Conservation (phyloP, 495 filamentous ascomycete species). For the Cryomyces minteri region DNA sequence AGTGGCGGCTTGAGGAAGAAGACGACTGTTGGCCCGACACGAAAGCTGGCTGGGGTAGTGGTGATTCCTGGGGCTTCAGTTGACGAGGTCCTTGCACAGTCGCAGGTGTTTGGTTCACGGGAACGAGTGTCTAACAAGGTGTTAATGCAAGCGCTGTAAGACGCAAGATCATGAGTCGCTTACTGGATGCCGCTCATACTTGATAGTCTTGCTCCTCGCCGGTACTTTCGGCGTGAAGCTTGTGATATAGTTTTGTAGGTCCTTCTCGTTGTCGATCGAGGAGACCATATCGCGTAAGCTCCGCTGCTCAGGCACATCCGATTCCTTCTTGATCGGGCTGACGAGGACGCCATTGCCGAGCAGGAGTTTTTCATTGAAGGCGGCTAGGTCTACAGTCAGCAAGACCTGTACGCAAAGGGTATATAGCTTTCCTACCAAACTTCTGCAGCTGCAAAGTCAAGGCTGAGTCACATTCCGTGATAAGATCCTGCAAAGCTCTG, state of each 20-base stretch:
- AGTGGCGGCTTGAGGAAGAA: too few relatives aligned
- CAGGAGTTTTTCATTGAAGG: slow-evolving; percentile 82
- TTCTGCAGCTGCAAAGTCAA: slow-evolving; percentile 86
- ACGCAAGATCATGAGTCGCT: slow-evolving; percentile 10
- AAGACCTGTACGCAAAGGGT: not conserved
- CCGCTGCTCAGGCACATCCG: slow-evolving; percentile 22
- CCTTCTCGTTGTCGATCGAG: slow-evolving; percentile 71
- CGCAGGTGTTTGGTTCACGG: too few relatives aligned
- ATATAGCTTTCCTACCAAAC: slow-evolving; percentile 44
- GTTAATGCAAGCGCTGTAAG: not conserved
- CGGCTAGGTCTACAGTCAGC: slow-evolving; percentile 31
- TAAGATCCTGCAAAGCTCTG: slow-evolving; percentile 57
- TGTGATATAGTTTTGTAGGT: slow-evolving; percentile 59
- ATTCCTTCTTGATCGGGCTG: slow-evolving; percentile 47
- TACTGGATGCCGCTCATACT: slow-evolving; percentile 76
- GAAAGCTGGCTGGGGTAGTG: too few relatives aligned
- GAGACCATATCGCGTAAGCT: slow-evolving; percentile 69
- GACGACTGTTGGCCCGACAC: too few relatives aligned
- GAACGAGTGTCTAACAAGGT: too few relatives aligned
- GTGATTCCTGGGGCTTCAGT: too few relatives aligned
- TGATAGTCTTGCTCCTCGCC: slow-evolving; percentile 39
- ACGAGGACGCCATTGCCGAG: slow-evolving; percentile 77
- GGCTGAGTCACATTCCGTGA: slow-evolving; percentile 75
- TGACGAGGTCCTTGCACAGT: too few relatives aligned
- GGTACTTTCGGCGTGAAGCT: slow-evolving; percentile 50